Conservation (phyloP, 257 asterid genomes). For the Gentiana dahurica region DNA sequence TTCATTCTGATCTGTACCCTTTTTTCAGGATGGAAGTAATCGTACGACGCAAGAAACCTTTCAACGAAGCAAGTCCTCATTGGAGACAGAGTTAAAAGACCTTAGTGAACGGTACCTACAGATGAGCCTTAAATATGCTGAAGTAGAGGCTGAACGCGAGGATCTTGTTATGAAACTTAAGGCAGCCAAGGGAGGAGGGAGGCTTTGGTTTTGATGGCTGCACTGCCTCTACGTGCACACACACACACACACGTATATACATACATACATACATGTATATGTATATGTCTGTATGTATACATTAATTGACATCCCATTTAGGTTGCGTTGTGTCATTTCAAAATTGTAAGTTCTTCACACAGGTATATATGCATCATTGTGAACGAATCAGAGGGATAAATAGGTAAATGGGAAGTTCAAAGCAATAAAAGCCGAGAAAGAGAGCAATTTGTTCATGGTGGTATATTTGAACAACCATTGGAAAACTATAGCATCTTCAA, state of each 20-base stretch:
- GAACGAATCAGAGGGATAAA: slow-evolving; percentile 3
- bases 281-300: too few species aligned
- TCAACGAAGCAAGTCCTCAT: slow-evolving; percentile 58
- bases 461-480: slow-evolving; percentile 3
- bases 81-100: slow-evolving; percentile 72
- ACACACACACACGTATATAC: too few species aligned
- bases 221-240: not conserved
- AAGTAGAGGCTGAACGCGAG: slow-evolving; percentile 81
- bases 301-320: not conserved
- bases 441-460: slow-evolving; percentile 8
- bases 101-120: slow-evolving; percentile 68
- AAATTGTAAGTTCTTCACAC: not conserved
- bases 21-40: slow-evolving; percentile 10
- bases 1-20: too few species aligned
- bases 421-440: slow-evolving; percentile 4
- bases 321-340: slow-evolving; percentile 7
- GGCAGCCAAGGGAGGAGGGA: slow-evolving; percentile 41
- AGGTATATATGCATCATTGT: not conserved
- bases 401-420: not conserved
- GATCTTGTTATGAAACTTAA: slow-evolving; percentile 90
- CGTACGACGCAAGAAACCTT: slow-evolving; percentile 36
- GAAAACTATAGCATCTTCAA: too few species aligned
- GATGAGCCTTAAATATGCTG: slow-evolving; percentile 91
- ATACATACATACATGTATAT: too few species aligned
- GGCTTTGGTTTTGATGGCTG: slow-evolving; percentile 49